Percentiles rank a stretch among this genome's conserved stretches.
Conservation (phyloP, 805 yeast genomes). For the Kazachstania viticola region DNA sequence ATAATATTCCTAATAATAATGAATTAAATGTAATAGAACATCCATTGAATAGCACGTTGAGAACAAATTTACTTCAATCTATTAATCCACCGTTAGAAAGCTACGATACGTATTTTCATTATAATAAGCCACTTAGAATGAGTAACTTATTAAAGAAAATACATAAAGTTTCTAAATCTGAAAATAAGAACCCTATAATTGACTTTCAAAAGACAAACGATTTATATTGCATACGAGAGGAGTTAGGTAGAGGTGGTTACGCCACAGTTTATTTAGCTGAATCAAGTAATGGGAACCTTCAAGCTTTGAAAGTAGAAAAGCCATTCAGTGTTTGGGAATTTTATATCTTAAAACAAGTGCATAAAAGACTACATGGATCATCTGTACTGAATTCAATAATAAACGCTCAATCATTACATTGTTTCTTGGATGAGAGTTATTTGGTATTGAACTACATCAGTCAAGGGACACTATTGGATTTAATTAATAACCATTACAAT, state of each 20-base stretch:
- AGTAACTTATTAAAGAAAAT: conserved; percentile 26
- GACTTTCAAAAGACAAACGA: conserved; percentile 25
- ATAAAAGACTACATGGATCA: conserved; percentile 27
- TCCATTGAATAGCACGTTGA: conserved; percentile 37
- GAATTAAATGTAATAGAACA: conserved; percentile 23
- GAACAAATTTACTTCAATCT: conserved; percentile 29
- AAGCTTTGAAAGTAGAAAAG: conserved; percentile 63
- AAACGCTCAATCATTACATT: conserved; percentile 39
- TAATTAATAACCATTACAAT: conserved; percentile 40
- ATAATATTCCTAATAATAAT: conserved; percentile 23
- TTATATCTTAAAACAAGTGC: conserved; percentile 53
- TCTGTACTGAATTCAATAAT: conserved; percentile 33
- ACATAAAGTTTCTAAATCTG: conserved; percentile 29
- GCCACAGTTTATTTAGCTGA: conserved; percentile 70
- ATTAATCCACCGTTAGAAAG: conserved; percentile 28
- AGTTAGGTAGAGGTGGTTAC: conserved; percentile 72
- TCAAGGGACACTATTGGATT: conserved; percentile 66
- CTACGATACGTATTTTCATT: conserved; percentile 25
- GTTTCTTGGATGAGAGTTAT: conserved; percentile 57
- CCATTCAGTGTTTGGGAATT: conserved; percentile 75
- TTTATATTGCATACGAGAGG: conserved; percentile 28
- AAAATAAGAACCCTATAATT: conserved; percentile 27
- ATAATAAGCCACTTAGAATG: conserved; percentile 27
- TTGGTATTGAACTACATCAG: conserved; percentile 48
- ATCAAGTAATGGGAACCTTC: conserved; percentile 38